Evolutionary conservation across 2,329 filamentous ascomycete genomes (phyloP).

Genomic region (Xylaria multiplex): DNA sequence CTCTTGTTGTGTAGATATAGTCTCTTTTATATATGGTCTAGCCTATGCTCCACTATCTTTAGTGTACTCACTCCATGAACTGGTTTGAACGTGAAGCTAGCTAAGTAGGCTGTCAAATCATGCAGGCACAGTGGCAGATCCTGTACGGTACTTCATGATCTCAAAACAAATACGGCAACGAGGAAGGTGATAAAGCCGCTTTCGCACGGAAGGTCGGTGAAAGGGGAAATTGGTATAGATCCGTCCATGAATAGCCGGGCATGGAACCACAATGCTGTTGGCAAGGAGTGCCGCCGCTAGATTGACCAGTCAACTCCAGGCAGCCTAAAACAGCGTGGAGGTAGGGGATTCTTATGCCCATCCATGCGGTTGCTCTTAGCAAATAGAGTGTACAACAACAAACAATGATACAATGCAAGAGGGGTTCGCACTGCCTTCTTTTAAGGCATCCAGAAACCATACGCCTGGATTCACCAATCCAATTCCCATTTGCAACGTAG

Average conservation of each 20-base stretch:
- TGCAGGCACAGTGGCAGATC: slow-evolving; percentile 14
- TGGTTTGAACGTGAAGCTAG: slow-evolving; percentile 6
- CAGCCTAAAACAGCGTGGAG: neutral
- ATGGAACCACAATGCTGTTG: neutral
- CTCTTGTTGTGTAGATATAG: slow-evolving; percentile 10
- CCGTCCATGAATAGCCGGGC: slow-evolving; percentile 2
- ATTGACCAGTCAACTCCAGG: neutral
- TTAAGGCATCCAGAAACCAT: slow-evolving; percentile 36
- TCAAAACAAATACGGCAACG: slow-evolving; percentile 19
- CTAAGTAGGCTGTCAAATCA: slow-evolving; percentile 7
- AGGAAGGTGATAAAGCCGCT: slow-evolving; percentile 13
- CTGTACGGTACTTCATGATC: neutral
- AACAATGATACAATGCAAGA: slow-evolving; percentile 40
- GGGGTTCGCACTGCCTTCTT: slow-evolving; percentile 35
- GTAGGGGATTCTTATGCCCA: slow-evolving; percentile 9
- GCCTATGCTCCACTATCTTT: slow-evolving; percentile 21
- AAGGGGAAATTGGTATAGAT: slow-evolving; percentile 5
- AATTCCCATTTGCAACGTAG: slow-evolving; percentile 38
- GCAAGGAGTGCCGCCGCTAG: neutral
- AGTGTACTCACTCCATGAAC: slow-evolving; percentile 18
- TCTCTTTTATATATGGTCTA: slow-evolving; percentile 28
- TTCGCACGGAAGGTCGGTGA: slow-evolving; percentile 13
- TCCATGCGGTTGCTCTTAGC: slow-evolving; percentile 18
- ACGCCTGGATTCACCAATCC: slow-evolving; percentile 40
- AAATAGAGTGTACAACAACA: slow-evolving; percentile 37